Evolutionary conservation across 371 early-diverging fungal species (phyloP), one percentile per base, ranked within the genome.

Genomic region (Zancudomyces culisetae): DNA sequence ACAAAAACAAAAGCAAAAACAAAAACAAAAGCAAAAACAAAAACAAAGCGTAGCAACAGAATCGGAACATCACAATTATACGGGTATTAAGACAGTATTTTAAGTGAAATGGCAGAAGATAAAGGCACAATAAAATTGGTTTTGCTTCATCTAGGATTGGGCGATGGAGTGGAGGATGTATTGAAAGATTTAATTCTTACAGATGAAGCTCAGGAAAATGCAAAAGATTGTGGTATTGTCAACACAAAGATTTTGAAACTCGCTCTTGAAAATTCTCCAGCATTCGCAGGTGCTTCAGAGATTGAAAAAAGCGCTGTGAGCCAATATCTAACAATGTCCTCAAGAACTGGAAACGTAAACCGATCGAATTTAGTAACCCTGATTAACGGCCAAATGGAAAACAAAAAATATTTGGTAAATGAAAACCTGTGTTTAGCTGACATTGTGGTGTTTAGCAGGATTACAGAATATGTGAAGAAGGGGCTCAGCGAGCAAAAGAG

Each of bases 361-460:
- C 58, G 60, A 35, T 35, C 15, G 35, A 35, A 35, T 35, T 49
- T 54, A 58, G 51, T 39, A 42, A 41, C 61, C 59, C 54, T 52
- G 59, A 23, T 85, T 58, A 75, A 84, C 63, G 72, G 71, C n/a
- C 75, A 76, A 45, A 66, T 85, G 43, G 73, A 62, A 47, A 62
- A 59, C 40, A 61, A 71, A 45, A 81, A 83, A 26, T 87, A 70
- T 59, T 58, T 87, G 48, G 78, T 76, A 28, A 70, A 69, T 55
- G 74, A 82, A 66, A 54, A 61, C 47, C 59, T 83, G 45, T 72
- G 80, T 3, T 54, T 81, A 42, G 83, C 79, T 15, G 88, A 87
- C 58, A 47, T 85, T 21, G 73, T 77, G 26, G 57, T 73, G n/a
- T 87, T 80, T 70, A 74, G 73, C 49, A 74, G 77, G 51, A 59